Conservation (phyloP, 106 monocot genomes). For the Acanthochlamys bracteata region DNA sequence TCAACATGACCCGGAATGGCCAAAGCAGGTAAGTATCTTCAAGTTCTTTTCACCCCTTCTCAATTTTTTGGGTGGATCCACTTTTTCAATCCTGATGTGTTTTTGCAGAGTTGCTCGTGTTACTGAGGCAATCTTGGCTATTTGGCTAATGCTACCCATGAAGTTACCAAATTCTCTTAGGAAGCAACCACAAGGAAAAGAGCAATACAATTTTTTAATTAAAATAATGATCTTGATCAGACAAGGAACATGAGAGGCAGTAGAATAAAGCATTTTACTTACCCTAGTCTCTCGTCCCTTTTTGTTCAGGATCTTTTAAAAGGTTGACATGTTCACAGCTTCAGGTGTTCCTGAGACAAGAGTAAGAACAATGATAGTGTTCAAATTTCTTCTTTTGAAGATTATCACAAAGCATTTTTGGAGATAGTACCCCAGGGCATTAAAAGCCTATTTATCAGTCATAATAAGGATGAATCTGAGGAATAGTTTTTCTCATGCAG, state of each 20-base stretch:
- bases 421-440: no score
- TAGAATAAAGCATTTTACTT: background rate
- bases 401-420: no score
- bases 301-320: background rate
- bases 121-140: conserved; percentile 72
- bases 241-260: no score
- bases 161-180: conserved; percentile 59
- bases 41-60: background rate
- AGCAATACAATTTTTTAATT: no score
- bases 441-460: no score
- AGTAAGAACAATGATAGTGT: background rate
- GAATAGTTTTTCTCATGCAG: no score
- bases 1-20: conserved; percentile 98
- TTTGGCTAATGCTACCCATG: conserved; percentile 90
- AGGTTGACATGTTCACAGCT: background rate
- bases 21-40: conserved; percentile 62
- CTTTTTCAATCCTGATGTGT: background rate
- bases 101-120: conserved; percentile 89
- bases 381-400: no score
- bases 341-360: background rate
- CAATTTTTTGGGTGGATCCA: background rate
- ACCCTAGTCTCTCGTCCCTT: background rate
- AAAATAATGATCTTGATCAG: no score
- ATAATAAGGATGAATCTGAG: no score
- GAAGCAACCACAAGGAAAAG: background rate